These are phyloP conservation scores for Leishmania lainsoni DNA, from an alignment of 208 protist species.

Conservation along the genomic window DNA sequence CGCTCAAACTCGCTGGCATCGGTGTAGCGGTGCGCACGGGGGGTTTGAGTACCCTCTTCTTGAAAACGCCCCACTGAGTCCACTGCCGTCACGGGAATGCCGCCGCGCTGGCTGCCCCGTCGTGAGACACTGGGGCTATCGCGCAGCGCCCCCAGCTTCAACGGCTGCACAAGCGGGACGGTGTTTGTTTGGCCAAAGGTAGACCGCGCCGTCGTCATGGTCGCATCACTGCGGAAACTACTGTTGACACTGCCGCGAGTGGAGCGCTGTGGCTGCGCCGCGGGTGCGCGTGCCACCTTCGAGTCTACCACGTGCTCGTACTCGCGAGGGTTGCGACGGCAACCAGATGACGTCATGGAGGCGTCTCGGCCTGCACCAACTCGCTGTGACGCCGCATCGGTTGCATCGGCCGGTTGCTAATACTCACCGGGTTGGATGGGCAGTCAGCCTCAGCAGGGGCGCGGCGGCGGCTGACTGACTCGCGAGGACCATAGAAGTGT, in stretches of 20 bases:
- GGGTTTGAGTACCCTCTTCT: conserved; percentile 2
- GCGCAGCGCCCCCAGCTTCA: not conserved
- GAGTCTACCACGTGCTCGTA: conserved; percentile 33
- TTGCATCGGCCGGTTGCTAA: conserved; percentile 13
- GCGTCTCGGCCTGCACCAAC: not conserved
- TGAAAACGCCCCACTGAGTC: not conserved
- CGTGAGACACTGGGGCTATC: conserved; percentile 13
- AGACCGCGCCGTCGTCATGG: not conserved
- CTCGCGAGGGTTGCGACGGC: conserved; percentile 24
- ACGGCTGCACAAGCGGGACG: conserved; percentile 6
- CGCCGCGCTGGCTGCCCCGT: conserved; percentile 5
- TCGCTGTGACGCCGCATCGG: not conserved
- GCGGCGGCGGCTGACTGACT: conserved; percentile 25
- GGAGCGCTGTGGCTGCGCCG: conserved; percentile 2
- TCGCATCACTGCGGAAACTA: not conserved
- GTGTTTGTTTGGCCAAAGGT: conserved; percentile 7
- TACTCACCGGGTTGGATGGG: conserved; percentile 10
- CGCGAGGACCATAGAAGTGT: conserved; percentile 34
- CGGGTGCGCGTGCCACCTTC: not conserved
- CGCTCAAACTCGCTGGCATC: conserved; percentile 33
- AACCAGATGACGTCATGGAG: conserved; percentile 12
- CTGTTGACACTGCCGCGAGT: not conserved
- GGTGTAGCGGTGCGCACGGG: conserved; percentile 7
- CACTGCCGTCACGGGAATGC: not conserved
- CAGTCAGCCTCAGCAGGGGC: conserved; percentile 2